Evolutionary conservation across 2,329 filamentous ascomycete genomes (phyloP), one percentile per base, ranked within the genome.

Genomic region (Fusarium sp.): DNA sequence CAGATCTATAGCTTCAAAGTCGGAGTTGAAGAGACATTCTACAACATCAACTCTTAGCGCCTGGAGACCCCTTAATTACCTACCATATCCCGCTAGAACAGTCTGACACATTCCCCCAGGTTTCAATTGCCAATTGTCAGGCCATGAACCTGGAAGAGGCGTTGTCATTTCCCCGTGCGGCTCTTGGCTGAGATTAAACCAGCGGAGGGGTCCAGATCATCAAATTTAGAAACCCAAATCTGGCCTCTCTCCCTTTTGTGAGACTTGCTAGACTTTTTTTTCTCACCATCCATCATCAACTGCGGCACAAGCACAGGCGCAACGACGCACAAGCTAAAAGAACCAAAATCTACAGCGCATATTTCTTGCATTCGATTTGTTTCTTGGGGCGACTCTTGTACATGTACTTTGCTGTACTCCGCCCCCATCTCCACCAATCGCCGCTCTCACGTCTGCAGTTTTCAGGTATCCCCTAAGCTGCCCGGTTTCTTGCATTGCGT

Each of bases 111-210:
- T 73, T 75, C 72, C 72, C 72, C 72, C 64, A 72, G 68, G 57
- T 75, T 75, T 75, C 65, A 24, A 75, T 73, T 75, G 64, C 49
- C 51, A 73, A 73, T 73, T 70, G 65, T 75, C 72, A 75, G 72
- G 72, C 57, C 72, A 75, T 75, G 72, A 61, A 66, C 72, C 69
- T 70, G 72, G 72, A 69, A 57, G 51, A 75, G 62, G 69, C 45
- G 58, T 60, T 58, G 63, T 61, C 54, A 61, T 56, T 59, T 31
- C 68, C 26, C 72, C 68, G 55, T 73, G 72, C 65, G 72, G 72
- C 69, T 75, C 72, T 69, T 75, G 64, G 59, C 72, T 75, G 59
- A 71, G 47, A 73, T 70, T 74, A 72, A 51, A 44, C 39, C 49
- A 73, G 49, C 15, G 24, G 51, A 54, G 15, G 51, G 62, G 45